A percentile compares a stretch with the other conserved stretches of the same genome.
Evolutionary conservation across 768 basidiomycete species (phyloP).

Genomic region (Piloderma croceum): DNA sequence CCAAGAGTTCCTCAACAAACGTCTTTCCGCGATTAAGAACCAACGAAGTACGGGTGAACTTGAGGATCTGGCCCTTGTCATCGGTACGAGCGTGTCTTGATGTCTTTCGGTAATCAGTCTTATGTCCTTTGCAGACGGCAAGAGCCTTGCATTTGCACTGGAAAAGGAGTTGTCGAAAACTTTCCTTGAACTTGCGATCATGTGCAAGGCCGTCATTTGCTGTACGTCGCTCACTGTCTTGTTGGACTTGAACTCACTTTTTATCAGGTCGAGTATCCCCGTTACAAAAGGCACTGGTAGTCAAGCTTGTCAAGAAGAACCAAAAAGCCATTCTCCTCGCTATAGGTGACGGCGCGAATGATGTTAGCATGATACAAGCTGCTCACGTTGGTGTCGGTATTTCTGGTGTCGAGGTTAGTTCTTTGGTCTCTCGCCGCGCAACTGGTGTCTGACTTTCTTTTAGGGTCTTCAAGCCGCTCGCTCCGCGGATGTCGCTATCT

Average conservation of each 20-base stretch:
- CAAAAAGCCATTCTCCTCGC: conserved; percentile 90
- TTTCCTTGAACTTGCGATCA: conserved; percentile 91
- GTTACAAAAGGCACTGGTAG: conserved; percentile 93
- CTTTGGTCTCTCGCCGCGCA: conserved; percentile 7
- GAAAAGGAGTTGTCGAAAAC: conserved; percentile 87
- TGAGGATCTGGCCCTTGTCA: conserved; percentile 92
- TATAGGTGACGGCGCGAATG: conserved; percentile 97
- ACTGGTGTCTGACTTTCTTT: conserved; percentile 2
- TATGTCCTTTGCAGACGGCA: conserved; percentile 67
- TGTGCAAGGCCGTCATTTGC: conserved; percentile 99
- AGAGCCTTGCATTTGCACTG: conserved; percentile 86
- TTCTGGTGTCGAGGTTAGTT: conserved; percentile 94
- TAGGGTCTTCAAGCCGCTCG: conserved; percentile 97
- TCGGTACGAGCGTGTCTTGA: conserved; percentile 50
- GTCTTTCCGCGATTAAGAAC: conserved; percentile 88
- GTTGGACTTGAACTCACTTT: background rate
- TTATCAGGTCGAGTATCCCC: conserved; percentile 88
- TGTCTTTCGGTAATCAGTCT: conserved; percentile 2
- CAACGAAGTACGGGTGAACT: conserved; percentile 87
- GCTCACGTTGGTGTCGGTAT: conserved; percentile 98
- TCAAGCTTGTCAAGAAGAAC: conserved; percentile 98
- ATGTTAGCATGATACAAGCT: conserved; percentile 99
- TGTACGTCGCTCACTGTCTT: conserved; percentile 49
- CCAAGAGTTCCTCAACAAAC: conserved; percentile 79
- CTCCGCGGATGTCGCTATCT: conserved; percentile 95